Conservation (phyloP, 306 rosid genomes). For the Vigna angularis region DNA sequence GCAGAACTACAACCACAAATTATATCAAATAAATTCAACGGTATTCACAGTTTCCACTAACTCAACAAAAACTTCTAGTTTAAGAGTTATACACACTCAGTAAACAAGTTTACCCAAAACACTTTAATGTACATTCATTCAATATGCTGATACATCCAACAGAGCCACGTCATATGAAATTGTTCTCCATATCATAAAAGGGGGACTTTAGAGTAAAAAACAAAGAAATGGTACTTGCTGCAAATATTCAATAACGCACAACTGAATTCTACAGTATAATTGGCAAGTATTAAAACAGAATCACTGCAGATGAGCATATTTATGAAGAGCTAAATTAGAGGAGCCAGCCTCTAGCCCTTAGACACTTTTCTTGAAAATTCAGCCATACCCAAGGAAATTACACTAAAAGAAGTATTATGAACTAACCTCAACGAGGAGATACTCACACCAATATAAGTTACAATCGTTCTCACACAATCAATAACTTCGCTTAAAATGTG, state of each 20-base stretch:
- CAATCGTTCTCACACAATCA: not conserved
- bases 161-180: not conserved
- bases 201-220: slow-evolving; percentile 35
- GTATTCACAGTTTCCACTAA: slow-evolving; percentile 20
- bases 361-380: slow-evolving; percentile 11
- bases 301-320: slow-evolving; percentile 33
- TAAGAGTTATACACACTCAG: not conserved
- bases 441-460: not conserved
- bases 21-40: slow-evolving; percentile 36
- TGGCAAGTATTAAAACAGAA: slow-evolving; percentile 17
- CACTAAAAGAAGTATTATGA: not conserved
- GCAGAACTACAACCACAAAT: slow-evolving; percentile 76
- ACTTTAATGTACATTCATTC: slow-evolving; percentile 9
- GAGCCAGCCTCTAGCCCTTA: not conserved
- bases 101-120: slow-evolving; percentile 22
- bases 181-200: slow-evolving; percentile 25
- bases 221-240: not conserved
- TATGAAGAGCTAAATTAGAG: slow-evolving; percentile 8
- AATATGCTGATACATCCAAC: slow-evolving; percentile 21
- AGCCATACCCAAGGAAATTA: slow-evolving; percentile 39
- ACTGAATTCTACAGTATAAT: slow-evolving; percentile 21
- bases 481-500: not conserved
- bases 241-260: slow-evolving; percentile 35
- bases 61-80: slow-evolving; percentile 19
- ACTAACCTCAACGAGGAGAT: slow-evolving; percentile 2